A percentile compares a stretch with the other conserved stretches of the same genome.
Evolutionary conservation across 768 basidiomycete species (phyloP).

Genomic region (Termitomyces sp.): DNA sequence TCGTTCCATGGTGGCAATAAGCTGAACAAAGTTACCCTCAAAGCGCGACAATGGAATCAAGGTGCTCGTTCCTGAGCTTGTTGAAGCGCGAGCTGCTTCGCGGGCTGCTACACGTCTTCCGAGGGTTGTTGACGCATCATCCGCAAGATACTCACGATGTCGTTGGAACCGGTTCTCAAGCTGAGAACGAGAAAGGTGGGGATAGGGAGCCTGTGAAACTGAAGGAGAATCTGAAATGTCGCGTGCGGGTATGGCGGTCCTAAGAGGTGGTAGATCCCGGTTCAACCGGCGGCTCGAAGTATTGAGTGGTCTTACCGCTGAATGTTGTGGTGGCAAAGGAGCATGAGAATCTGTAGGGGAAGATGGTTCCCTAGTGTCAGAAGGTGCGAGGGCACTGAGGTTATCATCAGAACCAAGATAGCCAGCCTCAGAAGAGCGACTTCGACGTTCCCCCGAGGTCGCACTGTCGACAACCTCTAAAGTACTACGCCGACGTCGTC

Average conservation of each 20-base stretch:
- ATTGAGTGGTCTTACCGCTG: not conserved
- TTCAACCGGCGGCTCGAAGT: not conserved
- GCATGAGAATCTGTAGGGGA: not conserved
- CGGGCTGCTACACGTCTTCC: slow-evolving; percentile 39
- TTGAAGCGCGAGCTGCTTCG: slow-evolving; percentile 26
- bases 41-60: slow-evolving; percentile 12
- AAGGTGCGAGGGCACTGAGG: slow-evolving; percentile 28
- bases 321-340: not conserved
- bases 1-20: slow-evolving; percentile 19
- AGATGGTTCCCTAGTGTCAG: slow-evolving; percentile 1
- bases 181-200: slow-evolving; percentile 21
- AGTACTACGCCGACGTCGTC: slow-evolving; percentile 50
- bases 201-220: not conserved
- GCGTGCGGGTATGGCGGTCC: not conserved
- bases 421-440: slow-evolving; percentile 10
- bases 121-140: slow-evolving; percentile 34
- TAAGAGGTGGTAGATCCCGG: not conserved
- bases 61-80: not conserved
- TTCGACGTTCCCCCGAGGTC: slow-evolving; percentile 12
- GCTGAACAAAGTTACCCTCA: slow-evolving; percentile 6
- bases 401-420: slow-evolving; percentile 38
- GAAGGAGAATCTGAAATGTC: not conserved
- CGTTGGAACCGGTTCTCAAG: slow-evolving; percentile 22
- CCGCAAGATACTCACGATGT: slow-evolving; percentile 19
- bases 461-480: slow-evolving; percentile 38